These are phyloP conservation scores for Rhizopogon parksii DNA, from an alignment of 1,284 basidiomycete genomes.

Conservation along the genomic window DNA sequence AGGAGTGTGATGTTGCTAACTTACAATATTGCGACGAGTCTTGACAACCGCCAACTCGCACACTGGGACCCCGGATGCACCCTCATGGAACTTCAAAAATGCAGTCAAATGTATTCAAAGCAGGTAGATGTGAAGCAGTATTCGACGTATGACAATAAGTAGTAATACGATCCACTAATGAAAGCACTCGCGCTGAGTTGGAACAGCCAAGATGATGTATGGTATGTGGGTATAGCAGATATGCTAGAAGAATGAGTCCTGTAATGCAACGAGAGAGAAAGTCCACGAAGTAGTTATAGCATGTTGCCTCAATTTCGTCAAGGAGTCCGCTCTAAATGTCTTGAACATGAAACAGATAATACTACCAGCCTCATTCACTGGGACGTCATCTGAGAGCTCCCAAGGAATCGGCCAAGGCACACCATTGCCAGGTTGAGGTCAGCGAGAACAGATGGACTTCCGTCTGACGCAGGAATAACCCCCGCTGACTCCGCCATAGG, in stretches of 20 bases:
- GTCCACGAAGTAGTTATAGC: slow-evolving; percentile 13
- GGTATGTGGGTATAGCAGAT: slow-evolving; percentile 25
- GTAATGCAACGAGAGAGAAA: slow-evolving; percentile 11
- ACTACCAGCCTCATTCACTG: neutral
- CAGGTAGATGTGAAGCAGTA: too few relatives aligned
- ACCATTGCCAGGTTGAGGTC: slow-evolving; percentile 17
- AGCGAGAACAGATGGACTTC: slow-evolving; percentile 11
- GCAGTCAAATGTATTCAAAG: neutral
- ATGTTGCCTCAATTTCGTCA: neutral
- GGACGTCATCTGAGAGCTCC: slow-evolving; percentile 3
- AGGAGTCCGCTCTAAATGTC: neutral
- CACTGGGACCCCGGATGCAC: neutral
- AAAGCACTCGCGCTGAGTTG: neutral
- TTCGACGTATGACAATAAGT: neutral
- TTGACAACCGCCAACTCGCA: neutral
- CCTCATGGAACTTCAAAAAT: too few relatives aligned
- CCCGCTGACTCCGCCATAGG: slow-evolving; percentile 8
- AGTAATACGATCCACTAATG: neutral
- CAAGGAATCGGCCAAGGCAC: slow-evolving; percentile 17
- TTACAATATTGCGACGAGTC: neutral
- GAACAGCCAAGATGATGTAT: neutral
- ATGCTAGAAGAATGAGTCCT: slow-evolving; percentile 16
- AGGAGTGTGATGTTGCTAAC: neutral
- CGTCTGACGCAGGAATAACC: slow-evolving; percentile 1
- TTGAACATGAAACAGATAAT: neutral